A percentile compares a stretch with the other conserved stretches of the same genome.
phyloP scores from a whole-genome alignment of 345 rosid genomes.

The Sonneratia caseolaris region DNA sequence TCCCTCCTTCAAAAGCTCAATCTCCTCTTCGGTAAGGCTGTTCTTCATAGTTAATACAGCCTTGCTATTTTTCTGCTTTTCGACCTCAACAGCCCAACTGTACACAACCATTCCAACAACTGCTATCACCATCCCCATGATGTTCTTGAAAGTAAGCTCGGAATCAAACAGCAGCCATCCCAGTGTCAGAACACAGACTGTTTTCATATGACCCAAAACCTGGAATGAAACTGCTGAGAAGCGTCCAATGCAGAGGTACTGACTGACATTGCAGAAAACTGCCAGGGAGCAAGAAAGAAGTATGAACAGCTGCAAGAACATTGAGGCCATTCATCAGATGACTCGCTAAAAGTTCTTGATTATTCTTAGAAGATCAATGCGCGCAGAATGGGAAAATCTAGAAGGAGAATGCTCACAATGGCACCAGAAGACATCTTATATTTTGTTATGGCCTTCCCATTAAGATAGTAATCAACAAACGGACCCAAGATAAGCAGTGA shows the following conservation, averaged over 20 bases:
- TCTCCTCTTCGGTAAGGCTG: conserved; percentile 79
- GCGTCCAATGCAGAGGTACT: conserved; percentile 96
- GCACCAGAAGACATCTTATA: conserved; percentile 28
- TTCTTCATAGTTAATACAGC: conserved; percentile 21
- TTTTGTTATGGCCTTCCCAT: conserved; percentile 18
- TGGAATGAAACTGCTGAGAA: conserved; percentile 89
- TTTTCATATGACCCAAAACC: conserved; percentile 98
- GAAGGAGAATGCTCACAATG: conserved; percentile 18
- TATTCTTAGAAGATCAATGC: background rate
- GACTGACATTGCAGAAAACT: conserved; percentile 95
- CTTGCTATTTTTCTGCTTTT: conserved; percentile 32
- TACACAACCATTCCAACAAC: conserved; percentile 82
- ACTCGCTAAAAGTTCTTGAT: background rate
- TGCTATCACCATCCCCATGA: conserved; percentile 73
- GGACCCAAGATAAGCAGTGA: conserved; percentile 32
- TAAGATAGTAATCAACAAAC: conserved; percentile 28
- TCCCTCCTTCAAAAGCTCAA: conserved; percentile 69
- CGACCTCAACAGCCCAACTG: conserved; percentile 91
- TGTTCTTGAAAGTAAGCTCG: conserved; percentile 71
- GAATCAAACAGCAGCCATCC: conserved; percentile 97
- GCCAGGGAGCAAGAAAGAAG: conserved; percentile 79
- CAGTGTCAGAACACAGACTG: conserved; percentile 71
- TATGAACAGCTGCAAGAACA: conserved; percentile 60
- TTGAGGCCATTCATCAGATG: conserved; percentile 7
- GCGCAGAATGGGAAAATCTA: background rate